phyloP scores from a whole-genome alignment of 2,329 filamentous ascomycete genomes.

The Penicillium sclerotiorum region DNA sequence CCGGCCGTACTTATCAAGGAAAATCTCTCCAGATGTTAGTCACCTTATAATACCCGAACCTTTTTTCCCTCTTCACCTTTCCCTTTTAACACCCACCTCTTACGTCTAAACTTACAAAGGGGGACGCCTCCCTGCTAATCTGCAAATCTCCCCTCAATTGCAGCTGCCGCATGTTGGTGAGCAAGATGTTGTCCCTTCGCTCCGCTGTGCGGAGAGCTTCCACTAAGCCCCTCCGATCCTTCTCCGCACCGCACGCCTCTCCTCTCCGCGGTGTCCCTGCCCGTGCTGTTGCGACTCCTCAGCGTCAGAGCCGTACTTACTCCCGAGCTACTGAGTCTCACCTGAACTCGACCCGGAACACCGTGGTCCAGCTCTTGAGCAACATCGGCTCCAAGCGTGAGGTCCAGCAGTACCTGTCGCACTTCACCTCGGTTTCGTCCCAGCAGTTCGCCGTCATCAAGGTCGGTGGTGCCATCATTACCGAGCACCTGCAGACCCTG shows the following conservation, averaged over 20 bases:
- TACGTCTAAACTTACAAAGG: slow-evolving; percentile 9
- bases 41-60: slow-evolving; percentile 11
- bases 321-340: slow-evolving; percentile 53
- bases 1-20: slow-evolving; percentile 23
- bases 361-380: slow-evolving; percentile 86
- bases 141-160: slow-evolving; percentile 22
- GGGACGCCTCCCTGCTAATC: slow-evolving; percentile 19
- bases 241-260: slow-evolving; percentile 42
- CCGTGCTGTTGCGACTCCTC: slow-evolving; percentile 31
- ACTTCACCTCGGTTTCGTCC: slow-evolving; percentile 94
- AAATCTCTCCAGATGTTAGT: slow-evolving; percentile 26
- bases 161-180: slow-evolving; percentile 47
- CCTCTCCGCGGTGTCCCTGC: slow-evolving; percentile 30
- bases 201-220: slow-evolving; percentile 50
- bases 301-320: slow-evolving; percentile 44
- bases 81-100: slow-evolving; percentile 3
- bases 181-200: slow-evolving; percentile 48
- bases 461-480: slow-evolving; percentile 93
- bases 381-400: slow-evolving; percentile 96
- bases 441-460: slow-evolving; percentile 99
- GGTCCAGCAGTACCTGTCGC: slow-evolving; percentile 94
- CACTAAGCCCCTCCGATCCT: slow-evolving; percentile 43
- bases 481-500: slow-evolving; percentile 88
- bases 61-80: not conserved
- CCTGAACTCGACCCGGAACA: slow-evolving; percentile 68